Percentiles rank a stretch among this genome's conserved stretches.
phyloP scores from a whole-genome alignment of 768 basidiomycete genomes.

The Sistotremastrum suecicum region DNA sequence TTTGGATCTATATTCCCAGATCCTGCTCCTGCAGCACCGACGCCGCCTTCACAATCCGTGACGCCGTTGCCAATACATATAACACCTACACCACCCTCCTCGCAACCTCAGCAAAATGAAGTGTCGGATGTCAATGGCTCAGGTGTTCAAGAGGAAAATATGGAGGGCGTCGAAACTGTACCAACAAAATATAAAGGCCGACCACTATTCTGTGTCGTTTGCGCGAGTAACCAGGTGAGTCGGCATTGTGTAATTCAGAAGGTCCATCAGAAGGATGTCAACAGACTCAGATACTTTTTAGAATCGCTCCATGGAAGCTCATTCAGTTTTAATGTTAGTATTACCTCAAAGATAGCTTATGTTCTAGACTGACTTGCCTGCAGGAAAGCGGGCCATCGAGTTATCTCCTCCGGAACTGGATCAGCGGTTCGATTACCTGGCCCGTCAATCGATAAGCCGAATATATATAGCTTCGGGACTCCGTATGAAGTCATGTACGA shows the following conservation, averaged over 20 bases:
- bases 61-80: no score
- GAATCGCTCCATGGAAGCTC: constrained; percentile 99
- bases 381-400: constrained; percentile 84
- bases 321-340: constrained; percentile 75
- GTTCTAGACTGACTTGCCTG: no score
- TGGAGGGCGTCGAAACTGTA: constrained; percentile 2
- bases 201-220: constrained; percentile 93
- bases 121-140: no score
- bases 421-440: constrained; percentile 95
- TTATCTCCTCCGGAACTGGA: constrained; percentile 91
- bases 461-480: constrained; percentile 93
- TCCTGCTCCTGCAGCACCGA: no score
- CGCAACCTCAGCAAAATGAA: no score
- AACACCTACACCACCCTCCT: no score
- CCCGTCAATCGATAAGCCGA: constrained; percentile 92
- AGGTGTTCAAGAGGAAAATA: constrained; percentile 7
- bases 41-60: no score
- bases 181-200: constrained; percentile 39
- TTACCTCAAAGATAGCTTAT: neutral
- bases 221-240: constrained; percentile 94
- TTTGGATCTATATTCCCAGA: no score
- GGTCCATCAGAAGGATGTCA: neutral
- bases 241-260: constrained; percentile 4
- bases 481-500: constrained; percentile 94
- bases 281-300: constrained; percentile 20